phyloP scores from a whole-genome alignment of 2,329 filamentous ascomycete species.

The Teratosphaeria zuluensis region DNA sequence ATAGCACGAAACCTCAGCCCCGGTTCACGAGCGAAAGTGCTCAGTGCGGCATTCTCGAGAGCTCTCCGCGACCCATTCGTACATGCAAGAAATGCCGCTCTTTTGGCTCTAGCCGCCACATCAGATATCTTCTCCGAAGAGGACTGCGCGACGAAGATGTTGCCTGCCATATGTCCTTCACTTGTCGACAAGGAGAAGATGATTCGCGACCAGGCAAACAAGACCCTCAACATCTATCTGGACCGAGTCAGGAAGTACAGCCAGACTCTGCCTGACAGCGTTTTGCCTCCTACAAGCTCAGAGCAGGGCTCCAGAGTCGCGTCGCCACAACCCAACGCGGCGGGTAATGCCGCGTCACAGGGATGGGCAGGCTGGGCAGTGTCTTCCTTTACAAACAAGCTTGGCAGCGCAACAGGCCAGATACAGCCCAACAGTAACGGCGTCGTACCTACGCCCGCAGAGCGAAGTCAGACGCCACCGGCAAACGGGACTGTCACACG shows the following conservation, averaged over 20 bases:
- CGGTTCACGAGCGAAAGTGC: constrained; percentile 70
- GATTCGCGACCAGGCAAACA: constrained; percentile 81
- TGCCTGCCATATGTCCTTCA: constrained; percentile 74
- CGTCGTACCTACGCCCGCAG: constrained; percentile 33
- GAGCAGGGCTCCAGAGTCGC: constrained; percentile 56
- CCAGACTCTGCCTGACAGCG: constrained; percentile 68
- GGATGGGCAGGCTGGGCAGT: constrained; percentile 97
- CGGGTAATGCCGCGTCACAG: constrained; percentile 17
- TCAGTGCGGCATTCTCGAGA: constrained; percentile 83
- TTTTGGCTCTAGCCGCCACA: constrained; percentile 79
- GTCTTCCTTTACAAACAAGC: constrained; percentile 93
- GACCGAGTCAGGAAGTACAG: constrained; percentile 72
- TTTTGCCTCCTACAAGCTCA: constrained; percentile 54
- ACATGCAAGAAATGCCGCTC: constrained; percentile 79
- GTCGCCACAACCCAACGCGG: constrained; percentile 53
- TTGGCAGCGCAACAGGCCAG: constrained; percentile 74
- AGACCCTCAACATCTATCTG: constrained; percentile 79
- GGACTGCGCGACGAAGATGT: constrained; percentile 72
- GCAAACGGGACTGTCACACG: constrained; percentile 23
- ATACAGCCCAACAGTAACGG: constrained; percentile 56
- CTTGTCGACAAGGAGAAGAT: constrained; percentile 93
- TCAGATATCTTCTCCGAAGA: constrained; percentile 80
- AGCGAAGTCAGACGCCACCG: constrained; percentile 41
- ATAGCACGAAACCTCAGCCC: constrained; percentile 81
- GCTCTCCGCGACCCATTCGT: constrained; percentile 89